These are phyloP conservation scores for Penicillium silybi DNA, from an alignment of 495 filamentous ascomycete genomes.

Conservation along the genomic window DNA sequence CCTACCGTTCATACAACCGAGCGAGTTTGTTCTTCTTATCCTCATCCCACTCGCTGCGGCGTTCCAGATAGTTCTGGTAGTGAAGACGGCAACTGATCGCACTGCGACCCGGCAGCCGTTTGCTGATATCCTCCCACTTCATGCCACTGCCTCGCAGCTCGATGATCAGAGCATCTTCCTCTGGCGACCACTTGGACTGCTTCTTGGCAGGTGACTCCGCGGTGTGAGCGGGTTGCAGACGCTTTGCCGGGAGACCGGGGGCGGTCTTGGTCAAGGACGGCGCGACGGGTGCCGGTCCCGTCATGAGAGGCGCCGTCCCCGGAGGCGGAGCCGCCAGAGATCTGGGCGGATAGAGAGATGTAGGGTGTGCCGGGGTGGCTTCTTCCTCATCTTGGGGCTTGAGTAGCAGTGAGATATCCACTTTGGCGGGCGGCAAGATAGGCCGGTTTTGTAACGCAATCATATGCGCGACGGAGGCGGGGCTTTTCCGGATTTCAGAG, in stretches of 20 bases:
- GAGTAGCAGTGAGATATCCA: slow-evolving; percentile 86
- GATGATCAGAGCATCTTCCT: slow-evolving; percentile 88
- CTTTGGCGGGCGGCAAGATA: slow-evolving; percentile 60
- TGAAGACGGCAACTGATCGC: slow-evolving; percentile 90
- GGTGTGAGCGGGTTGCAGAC: slow-evolving; percentile 44
- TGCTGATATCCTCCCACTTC: slow-evolving; percentile 99
- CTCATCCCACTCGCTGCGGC: slow-evolving; percentile 89
- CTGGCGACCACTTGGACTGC: slow-evolving; percentile 91
- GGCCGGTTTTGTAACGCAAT: slow-evolving; percentile 48
- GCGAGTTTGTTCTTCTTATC: slow-evolving; percentile 96
- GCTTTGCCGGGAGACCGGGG: slow-evolving; percentile 44
- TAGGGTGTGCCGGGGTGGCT: slow-evolving; percentile 50
- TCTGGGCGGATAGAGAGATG: slow-evolving; percentile 47
- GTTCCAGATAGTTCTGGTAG: slow-evolving; percentile 96
- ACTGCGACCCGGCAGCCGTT: slow-evolving; percentile 81
- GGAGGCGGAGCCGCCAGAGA: slow-evolving; percentile 46
- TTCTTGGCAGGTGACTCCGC: slow-evolving; percentile 82
- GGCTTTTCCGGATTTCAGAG: slow-evolving; percentile 2
- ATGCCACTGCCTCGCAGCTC: slow-evolving; percentile 81
- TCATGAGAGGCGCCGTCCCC: slow-evolving; percentile 25
- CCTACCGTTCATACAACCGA: slow-evolving; percentile 90
- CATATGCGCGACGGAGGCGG: slow-evolving; percentile 43
- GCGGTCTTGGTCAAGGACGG: slow-evolving; percentile 32
- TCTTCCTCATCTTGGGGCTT: slow-evolving; percentile 79
- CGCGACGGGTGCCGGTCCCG: slow-evolving; percentile 27